Base-by-base conservation (phyloP, 2,329 filamentous ascomycete species). In the Colletotrichum theobromicola region DNA sequence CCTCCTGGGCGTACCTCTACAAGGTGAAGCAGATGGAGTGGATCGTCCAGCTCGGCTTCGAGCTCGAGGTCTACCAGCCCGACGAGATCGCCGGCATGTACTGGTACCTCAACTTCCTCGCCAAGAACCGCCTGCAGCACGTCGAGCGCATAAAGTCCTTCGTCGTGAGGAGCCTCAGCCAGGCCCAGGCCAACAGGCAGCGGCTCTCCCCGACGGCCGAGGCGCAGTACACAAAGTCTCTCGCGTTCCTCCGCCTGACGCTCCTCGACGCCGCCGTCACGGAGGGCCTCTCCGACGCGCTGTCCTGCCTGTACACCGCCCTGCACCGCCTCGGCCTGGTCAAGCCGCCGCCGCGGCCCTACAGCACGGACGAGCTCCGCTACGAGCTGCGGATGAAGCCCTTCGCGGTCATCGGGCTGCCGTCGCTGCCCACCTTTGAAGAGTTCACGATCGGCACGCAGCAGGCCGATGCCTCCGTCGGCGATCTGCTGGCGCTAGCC, bases 71-170 rank as follows among this genome's bases (percentile, higher is more conserved):
- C 12, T 98, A 98, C 83, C 92, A 96, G 67, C 89, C 92, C 0
- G 94, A 98, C 82, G 97, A 99, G 82, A 88, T 97, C 12, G 90
- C 92, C 1, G 92, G 92, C 28, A 98, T 98, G 94, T 98, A 98
- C 83, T 97, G 94, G 92, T 95, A 98, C 82, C 86, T 98, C 76
- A 91, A 94, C 78, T 91, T 94, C 85, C 85, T 97, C 74, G 87
- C 94, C 80, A 90, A 92, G 81, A 91, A 93, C 70, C 88, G 93
- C 75, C 84, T 91, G 60, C 88, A 92, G 80, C 91, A 98, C 79
- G 85, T 94, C 28, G 93, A 95, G 78, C 90, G 94, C 67, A 95
- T 97, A 78, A 91, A 93, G 78, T 87, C 89, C 3, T 95, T 94
- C 77, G 88, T 92, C 8, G 82, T 88, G 53, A 83, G 82, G 16